Conservation (phyloP, 192 early-diverging fungal species). For the Mortierella hygrophila region DNA sequence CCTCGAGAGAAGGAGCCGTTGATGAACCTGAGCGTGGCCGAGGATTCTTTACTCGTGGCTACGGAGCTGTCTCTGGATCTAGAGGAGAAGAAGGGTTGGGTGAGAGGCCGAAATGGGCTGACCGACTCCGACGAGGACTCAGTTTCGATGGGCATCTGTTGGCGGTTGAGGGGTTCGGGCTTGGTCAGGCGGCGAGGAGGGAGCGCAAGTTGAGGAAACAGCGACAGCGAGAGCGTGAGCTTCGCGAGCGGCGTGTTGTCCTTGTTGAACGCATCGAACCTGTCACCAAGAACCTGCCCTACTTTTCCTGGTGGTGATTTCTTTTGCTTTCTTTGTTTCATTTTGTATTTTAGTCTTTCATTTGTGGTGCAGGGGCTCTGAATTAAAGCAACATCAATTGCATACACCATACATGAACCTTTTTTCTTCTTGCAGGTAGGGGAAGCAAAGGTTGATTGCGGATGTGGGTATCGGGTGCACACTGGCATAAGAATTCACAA, state of each 20-base stretch:
- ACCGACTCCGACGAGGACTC: constrained; percentile 36
- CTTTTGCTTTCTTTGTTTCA: neutral
- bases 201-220: constrained; percentile 46
- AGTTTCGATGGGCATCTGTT: constrained; percentile 47
- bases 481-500: neutral
- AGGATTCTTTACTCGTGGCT: constrained; percentile 31
- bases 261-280: constrained; percentile 52
- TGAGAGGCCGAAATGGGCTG: constrained; percentile 45
- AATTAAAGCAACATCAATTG: neutral
- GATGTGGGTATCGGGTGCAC: neutral
- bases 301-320: constrained; percentile 46
- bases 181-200: constrained; percentile 29
- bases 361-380: neutral
- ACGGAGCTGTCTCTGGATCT: constrained; percentile 11
- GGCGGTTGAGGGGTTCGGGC: constrained; percentile 19
- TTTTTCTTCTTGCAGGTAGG: neutral
- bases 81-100: constrained; percentile 4
- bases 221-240: constrained; percentile 42
- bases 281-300: constrained; percentile 52
- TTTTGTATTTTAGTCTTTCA: neutral
- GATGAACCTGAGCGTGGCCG: constrained; percentile 26
- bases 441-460: neutral
- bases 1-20: neutral
- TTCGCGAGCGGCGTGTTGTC: constrained; percentile 37
- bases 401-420: neutral